Conservation (phyloP, 495 filamentous ascomycete species). For the Penicillium pulvis region DNA sequence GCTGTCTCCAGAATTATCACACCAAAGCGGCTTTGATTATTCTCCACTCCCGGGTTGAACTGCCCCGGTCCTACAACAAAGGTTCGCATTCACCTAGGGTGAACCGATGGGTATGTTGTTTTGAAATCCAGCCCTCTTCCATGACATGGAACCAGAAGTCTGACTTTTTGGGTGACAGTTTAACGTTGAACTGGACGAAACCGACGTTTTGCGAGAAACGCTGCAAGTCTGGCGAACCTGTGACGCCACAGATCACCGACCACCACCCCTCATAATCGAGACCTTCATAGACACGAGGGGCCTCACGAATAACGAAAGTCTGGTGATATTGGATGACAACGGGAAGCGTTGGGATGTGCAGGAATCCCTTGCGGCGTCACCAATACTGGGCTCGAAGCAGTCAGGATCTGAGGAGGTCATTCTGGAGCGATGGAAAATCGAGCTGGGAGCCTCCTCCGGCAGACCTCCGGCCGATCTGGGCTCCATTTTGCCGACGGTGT, state of each 20-base stretch:
- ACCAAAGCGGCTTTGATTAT: constrained; percentile 87
- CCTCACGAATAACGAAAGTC: constrained; percentile 79
- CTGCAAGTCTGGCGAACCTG: constrained; percentile 76
- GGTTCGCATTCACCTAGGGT: constrained; percentile 62
- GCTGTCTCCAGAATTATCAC: constrained; percentile 73
- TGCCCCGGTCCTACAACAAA: constrained; percentile 62
- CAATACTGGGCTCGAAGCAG: constrained; percentile 33
- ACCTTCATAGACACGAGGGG: constrained; percentile 81
- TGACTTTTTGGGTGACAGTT: constrained; percentile 59
- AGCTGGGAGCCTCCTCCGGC: constrained; percentile 65
- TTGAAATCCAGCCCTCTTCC: neutral
- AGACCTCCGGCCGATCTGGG: constrained; percentile 62
- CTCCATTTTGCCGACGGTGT: constrained; percentile 78
- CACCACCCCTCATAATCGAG: constrained; percentile 87
- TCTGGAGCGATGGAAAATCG: constrained; percentile 87
- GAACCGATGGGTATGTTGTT: constrained; percentile 87
- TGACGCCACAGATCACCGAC: constrained; percentile 73
- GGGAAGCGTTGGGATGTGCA: constrained; percentile 91
- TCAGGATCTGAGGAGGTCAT: constrained; percentile 65
- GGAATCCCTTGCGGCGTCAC: constrained; percentile 72
- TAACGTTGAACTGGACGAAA: constrained; percentile 91
- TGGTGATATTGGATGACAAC: constrained; percentile 83
- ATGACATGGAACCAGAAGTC: constrained; percentile 3
- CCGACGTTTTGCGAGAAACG: constrained; percentile 79
- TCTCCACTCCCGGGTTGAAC: constrained; percentile 71